Evolutionary conservation across 2,329 filamentous ascomycete species (phyloP).

Genomic region (Botrytis hyacinthi): DNA sequence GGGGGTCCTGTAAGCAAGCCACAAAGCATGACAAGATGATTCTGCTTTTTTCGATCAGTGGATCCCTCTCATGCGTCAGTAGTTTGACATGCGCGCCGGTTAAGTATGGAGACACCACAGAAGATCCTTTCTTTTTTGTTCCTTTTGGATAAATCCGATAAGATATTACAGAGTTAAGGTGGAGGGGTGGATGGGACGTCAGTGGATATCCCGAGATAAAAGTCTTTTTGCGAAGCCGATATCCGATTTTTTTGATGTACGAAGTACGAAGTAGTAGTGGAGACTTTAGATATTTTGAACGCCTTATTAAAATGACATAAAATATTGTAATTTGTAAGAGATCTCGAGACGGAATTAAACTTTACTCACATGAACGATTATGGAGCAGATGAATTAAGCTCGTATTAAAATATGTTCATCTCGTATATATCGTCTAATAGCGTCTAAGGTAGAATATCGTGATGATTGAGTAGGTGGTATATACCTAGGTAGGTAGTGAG

Average conservation of each 20-base stretch:
- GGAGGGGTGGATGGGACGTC: conserved; percentile 1
- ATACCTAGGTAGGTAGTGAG: neutral
- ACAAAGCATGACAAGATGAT: conserved; percentile 1
- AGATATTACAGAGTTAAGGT: neutral
- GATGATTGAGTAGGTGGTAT: neutral
- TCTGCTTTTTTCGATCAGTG: conserved; percentile 11
- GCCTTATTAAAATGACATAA: neutral
- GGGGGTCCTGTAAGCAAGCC: conserved; percentile 12
- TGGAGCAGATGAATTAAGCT: neutral
- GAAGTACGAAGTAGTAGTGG: neutral
- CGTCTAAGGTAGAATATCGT: neutral
- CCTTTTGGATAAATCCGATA: neutral
- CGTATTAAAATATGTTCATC: neutral
- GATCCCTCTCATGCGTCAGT: conserved; percentile 12
- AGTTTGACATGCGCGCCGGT: conserved; percentile 9
- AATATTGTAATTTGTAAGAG: neutral
- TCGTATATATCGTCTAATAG: neutral
- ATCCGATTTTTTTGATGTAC: conserved; percentile 6
- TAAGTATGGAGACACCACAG: conserved; percentile 12
- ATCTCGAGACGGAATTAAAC: neutral
- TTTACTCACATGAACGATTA: neutral
- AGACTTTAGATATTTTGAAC: neutral
- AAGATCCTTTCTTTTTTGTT: neutral
- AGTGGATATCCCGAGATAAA: conserved; percentile 4
- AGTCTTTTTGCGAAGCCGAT: conserved; percentile 5